Base-by-base conservation (phyloP, 768 basidiomycete species). In the Pluteus cervinus region DNA sequence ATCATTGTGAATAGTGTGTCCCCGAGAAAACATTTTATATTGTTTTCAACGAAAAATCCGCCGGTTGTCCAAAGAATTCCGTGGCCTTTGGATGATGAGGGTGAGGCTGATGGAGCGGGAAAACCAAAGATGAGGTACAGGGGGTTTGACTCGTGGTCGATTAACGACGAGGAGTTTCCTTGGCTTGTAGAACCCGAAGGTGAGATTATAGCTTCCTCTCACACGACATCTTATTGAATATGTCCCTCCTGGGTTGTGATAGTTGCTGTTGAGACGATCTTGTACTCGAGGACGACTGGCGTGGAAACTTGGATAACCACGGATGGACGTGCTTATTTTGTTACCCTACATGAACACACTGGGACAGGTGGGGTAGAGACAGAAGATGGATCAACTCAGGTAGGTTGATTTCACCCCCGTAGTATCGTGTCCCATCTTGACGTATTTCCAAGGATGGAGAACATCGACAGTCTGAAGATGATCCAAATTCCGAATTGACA, bases 261-360 rank as follows among this genome's bases (percentile, higher is more conserved):
- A 88, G 87, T 86, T 7, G 66, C 68, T n/a, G 69, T 89, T n/a
- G 56, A 57, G 7, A 66, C 77, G 37, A 79, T 91, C n/a, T 51
- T 69, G 17, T 63, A 77, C 49, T 75, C 76, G 26, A 69, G 74
- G 38, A 51, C 62, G 3, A 73, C 75, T 16, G 75, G 76, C 16
- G 73, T 78, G 9, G 88, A 90, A 57, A 77, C 77, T 0, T 91
- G 88, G 88, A 73, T 87, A 32, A 86, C 87, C 2, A 86, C 85
- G 5, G 88, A 91, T 44, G 88, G 88, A 25, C 63, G 86, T 50
- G 85, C 73, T 7, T 91, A 91, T 52, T 74, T 88, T 44, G 86
- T 86, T 5, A 76, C 75, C 40, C 61, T 88, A 16, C 64, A 65
- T 33, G 76, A 78, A 43, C 60, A 50, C 36, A 46, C 51, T 31